Evolutionary conservation across 305 asterid genomes (phyloP).

Genomic region (Fraxinus ornus): DNA sequence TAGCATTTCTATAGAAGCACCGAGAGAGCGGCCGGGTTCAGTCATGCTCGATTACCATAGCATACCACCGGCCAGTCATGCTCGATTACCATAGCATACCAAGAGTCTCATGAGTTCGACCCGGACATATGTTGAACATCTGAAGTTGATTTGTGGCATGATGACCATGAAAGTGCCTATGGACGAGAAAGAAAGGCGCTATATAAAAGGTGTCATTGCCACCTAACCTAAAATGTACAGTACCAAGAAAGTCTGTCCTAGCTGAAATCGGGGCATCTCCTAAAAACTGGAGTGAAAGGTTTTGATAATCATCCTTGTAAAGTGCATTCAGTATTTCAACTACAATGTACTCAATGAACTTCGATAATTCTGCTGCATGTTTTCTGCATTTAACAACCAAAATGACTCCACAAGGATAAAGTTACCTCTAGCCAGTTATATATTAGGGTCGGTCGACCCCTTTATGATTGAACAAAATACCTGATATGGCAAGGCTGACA

Average conservation of each 20-base stretch:
- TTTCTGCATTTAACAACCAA: neutral
- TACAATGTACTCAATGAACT: neutral
- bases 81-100: neutral
- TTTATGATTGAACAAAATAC: neutral
- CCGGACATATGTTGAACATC: neutral
- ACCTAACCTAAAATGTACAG: neutral
- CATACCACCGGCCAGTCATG: neutral
- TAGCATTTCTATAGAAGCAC: neutral
- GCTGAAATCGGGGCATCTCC: neutral
- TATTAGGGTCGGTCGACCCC: neutral
- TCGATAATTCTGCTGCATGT: neutral
- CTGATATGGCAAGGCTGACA: neutral
- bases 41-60: too few species aligned
- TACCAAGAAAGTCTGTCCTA: neutral
- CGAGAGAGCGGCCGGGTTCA: neutral
- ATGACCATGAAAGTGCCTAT: neutral
- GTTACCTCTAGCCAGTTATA: neutral
- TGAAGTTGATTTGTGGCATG: neutral
- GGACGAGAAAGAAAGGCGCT: neutral
- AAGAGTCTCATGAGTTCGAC: neutral
- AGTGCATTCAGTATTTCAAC: neutral
- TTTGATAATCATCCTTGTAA: neutral
- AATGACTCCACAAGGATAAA: neutral
- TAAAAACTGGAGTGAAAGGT: neutral
- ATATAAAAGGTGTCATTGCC: neutral